Evolutionary conservation across 495 filamentous ascomycete species (phyloP), one percentile per base, ranked within the genome.

Genomic region (Pyronema domesticum): DNA sequence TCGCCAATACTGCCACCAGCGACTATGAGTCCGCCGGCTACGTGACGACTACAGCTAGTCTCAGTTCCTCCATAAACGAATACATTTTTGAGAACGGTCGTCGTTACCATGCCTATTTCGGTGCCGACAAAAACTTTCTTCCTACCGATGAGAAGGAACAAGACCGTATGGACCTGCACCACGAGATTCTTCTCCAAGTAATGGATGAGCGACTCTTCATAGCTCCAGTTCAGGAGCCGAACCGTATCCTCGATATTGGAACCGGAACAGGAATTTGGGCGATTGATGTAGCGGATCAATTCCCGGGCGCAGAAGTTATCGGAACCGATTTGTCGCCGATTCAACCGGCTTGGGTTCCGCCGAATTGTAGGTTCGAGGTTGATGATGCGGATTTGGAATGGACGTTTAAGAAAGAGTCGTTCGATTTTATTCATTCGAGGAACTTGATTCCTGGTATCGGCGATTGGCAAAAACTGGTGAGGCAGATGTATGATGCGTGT

Each of bases 191-290:
- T 37, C 46, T 51, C 14, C 19, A 56, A 34, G 11, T 72, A 62
- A 60, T 72, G n/a, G 64, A 68, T 9, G 64, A 70, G 55, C 60
- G 65, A 15, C 59, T 76, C 17, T 73, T 71, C 30, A 61, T 67
- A 13, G 70, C 65, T 3, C 70, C 71, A 14, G 55, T 74, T 15
- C 58, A 56, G 11, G 60, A 54, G 23, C 11, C 67, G 64, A 10
- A 69, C 67, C 71, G 65, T 37, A 73, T 78, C 8, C 65, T 80
- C 4, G 76, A 80, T 48, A 64, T 94, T 46, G 89, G 89, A 19
- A 86, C 82, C 57, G 89, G 89, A 10, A 94, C 89, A 0, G 88
- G 89, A 7, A 89, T 94, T 46, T 95, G 89, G 89, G 76, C 79
- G 17, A 89, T 93, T 61, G 83, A 93, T 59, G 81, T 94, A 68